A percentile compares a stretch with the other conserved stretches of the same genome.
phyloP scores from a whole-genome alignment of 1,284 basidiomycete genomes.

The Tilletia walkeri region DNA sequence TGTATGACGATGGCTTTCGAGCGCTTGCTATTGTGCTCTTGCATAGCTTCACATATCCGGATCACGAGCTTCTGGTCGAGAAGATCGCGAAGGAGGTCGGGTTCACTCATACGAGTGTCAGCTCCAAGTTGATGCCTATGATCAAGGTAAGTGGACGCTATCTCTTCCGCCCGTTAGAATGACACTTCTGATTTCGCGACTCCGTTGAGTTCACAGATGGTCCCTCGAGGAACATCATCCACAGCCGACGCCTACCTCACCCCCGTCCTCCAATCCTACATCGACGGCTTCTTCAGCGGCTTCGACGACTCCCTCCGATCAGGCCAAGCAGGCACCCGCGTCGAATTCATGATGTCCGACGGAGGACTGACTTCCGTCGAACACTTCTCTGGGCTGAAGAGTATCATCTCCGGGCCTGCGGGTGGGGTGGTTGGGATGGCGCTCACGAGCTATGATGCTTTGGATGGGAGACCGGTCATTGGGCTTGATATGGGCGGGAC shows the following conservation, averaged over 20 bases:
- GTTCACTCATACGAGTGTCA: constrained; percentile 83
- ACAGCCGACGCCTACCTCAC: constrained; percentile 97
- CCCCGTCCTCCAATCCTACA: constrained; percentile 77
- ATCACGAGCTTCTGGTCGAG: constrained; percentile 74
- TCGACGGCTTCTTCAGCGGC: constrained; percentile 87
- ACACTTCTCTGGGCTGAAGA: constrained; percentile 83
- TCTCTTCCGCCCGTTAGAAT: neutral
- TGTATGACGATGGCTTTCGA: constrained; percentile 75
- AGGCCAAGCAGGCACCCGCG: constrained; percentile 51
- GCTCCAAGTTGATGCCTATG: constrained; percentile 84
- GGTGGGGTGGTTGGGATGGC: constrained; percentile 86
- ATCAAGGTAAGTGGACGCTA: constrained; percentile 59
- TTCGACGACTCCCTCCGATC: constrained; percentile 72
- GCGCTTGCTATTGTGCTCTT: constrained; percentile 81
- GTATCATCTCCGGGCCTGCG: constrained; percentile 81
- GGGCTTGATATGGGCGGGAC: constrained; percentile 68
- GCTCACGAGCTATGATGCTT: constrained; percentile 74
- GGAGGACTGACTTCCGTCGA: constrained; percentile 81
- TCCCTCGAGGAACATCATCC: constrained; percentile 83
- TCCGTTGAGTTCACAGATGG: constrained; percentile 62
- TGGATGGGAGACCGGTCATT: constrained; percentile 69
- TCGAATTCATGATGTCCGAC: constrained; percentile 55
- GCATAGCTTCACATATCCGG: constrained; percentile 87
- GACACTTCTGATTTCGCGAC: neutral
- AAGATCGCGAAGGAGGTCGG: constrained; percentile 73